Evolutionary conservation across 2,329 filamentous ascomycete species (phyloP).

Genomic region (Hansfordia pulvinata): DNA sequence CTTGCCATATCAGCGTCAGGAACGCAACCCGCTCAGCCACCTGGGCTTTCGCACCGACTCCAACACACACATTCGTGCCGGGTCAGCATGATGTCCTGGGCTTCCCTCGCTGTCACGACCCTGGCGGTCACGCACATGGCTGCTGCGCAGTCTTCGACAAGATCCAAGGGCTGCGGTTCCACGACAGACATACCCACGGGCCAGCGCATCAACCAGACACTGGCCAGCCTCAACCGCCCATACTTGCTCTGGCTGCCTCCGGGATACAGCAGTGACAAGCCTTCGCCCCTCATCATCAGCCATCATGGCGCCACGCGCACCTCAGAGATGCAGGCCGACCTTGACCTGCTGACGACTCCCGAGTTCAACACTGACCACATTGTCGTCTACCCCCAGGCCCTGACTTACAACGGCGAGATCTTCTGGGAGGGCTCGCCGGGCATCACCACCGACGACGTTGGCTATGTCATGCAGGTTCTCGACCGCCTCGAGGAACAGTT

Average conservation of each 20-base stretch:
- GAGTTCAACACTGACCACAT: constrained; percentile 9
- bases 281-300: constrained; percentile 11
- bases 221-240: constrained; percentile 5
- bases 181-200: constrained; percentile 3
- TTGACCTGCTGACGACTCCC: constrained; percentile 8
- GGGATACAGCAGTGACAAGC: constrained; percentile 6
- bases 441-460: constrained; percentile 1
- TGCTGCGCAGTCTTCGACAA: no score
- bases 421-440: constrained; percentile 1
- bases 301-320: constrained; percentile 11
- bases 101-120: no score
- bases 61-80: no score
- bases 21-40: no score
- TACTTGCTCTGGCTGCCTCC: constrained; percentile 11
- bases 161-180: constrained; percentile 7
- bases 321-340: constrained; percentile 7
- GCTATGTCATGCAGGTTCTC: constrained; percentile 2
- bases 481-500: constrained; percentile 8
- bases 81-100: no score
- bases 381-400: constrained; percentile 8
- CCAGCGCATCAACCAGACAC: constrained; percentile 6
- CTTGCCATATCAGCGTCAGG: no score
- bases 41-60: no score
- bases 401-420: not conserved
- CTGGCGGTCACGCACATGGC: no score